A percentile compares a stretch with the other conserved stretches of the same genome.
These are phyloP conservation scores for Sextonia rubra DNA, from an alignment of 164 flowering plant species.

Conservation along the genomic window DNA sequence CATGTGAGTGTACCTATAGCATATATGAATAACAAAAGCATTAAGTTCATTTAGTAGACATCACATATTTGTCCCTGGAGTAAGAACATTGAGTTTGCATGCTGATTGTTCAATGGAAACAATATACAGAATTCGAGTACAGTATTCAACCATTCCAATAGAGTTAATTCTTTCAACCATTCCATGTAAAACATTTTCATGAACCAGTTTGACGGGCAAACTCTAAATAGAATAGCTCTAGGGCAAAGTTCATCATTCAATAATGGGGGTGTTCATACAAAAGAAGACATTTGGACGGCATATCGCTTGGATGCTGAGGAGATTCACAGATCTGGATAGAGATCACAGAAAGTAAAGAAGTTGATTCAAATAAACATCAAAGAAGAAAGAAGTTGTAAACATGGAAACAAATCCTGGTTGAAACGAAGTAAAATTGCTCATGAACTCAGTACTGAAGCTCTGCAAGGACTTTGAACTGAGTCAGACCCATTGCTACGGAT, in stretches of 20 bases:
- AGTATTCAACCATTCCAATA: background rate
- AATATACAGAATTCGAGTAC: background rate
- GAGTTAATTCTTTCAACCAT: background rate
- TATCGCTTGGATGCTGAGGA: too few relatives aligned
- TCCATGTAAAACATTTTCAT: background rate
- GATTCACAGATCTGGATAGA: background rate
- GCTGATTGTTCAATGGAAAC: background rate
- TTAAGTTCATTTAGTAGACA: background rate
- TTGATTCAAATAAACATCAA: too few relatives aligned
- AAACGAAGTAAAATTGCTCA: too few relatives aligned
- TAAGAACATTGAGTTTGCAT: background rate
- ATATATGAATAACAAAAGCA: background rate
- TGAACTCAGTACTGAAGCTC: too few relatives aligned
- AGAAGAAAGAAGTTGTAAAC: too few relatives aligned
- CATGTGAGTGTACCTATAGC: slow-evolving; percentile 85
- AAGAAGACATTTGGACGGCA: too few relatives aligned
- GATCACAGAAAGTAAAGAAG: too few relatives aligned
- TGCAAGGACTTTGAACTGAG: too few relatives aligned
- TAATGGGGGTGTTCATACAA: background rate
- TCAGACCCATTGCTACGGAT: too few relatives aligned
- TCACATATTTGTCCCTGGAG: background rate
- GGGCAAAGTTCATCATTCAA: too few relatives aligned
- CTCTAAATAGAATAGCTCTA: background rate
- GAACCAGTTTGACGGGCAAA: background rate
- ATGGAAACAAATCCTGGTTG: too few relatives aligned